These are phyloP conservation scores for Debaryomyces udenii DNA, from an alignment of 1,139 yeast species.

Conservation along the genomic window DNA sequence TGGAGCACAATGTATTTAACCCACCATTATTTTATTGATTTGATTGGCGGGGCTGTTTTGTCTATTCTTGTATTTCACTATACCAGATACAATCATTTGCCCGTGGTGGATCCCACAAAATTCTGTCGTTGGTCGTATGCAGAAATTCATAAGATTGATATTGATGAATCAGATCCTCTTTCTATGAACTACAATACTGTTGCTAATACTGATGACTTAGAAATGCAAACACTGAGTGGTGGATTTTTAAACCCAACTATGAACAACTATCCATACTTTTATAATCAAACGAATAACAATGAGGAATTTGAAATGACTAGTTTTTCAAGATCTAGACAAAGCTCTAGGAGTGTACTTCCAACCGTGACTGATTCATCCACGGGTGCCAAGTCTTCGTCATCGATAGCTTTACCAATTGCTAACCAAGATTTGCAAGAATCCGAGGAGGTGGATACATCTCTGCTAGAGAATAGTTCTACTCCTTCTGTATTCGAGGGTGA, in stretches of 20 bases:
- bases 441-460: conserved; percentile 33
- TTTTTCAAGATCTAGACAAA: conserved; percentile 36
- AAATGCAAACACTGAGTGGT: conserved; percentile 4
- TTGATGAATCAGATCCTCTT: conserved; percentile 40
- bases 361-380: conserved; percentile 13
- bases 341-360: conserved; percentile 28
- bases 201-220: conserved; percentile 7
- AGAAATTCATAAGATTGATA: conserved; percentile 31
- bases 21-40: conserved; percentile 91
- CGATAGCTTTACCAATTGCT: conserved; percentile 20
- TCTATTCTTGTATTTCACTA: conserved; percentile 71
- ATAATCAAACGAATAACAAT: conserved; percentile 10
- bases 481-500: conserved; percentile 45
- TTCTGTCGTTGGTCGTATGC: conserved; percentile 87
- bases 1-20: conserved; percentile 98
- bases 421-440: conserved; percentile 21
- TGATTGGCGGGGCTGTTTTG: conserved; percentile 85
- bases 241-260: conserved; percentile 4
- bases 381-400: conserved; percentile 19
- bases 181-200: conserved; percentile 16
- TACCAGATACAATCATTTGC: conserved; percentile 74
- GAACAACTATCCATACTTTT: conserved; percentile 10
- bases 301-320: conserved; percentile 33
- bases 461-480: conserved; percentile 40
- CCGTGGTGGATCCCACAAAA: conserved; percentile 61